A percentile compares a stretch with the other conserved stretches of the same genome.
Evolutionary conservation across 176 grass and related monocot genomes (phyloP).

Genomic region (Triticum urartu): DNA sequence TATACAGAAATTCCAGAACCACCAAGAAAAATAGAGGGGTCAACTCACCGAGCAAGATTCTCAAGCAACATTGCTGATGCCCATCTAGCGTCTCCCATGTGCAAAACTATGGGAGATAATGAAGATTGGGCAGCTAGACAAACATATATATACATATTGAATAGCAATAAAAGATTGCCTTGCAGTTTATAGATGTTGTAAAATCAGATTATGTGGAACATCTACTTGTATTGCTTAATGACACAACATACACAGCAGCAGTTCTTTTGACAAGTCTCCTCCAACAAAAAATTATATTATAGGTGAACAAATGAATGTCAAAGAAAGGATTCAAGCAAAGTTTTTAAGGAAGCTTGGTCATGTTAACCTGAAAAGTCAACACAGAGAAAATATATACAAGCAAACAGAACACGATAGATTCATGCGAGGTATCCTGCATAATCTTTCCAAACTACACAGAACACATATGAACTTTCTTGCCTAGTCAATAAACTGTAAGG

Average conservation of each 20-base stretch:
- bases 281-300: neutral
- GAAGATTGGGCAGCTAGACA: conserved; percentile 70
- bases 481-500: neutral
- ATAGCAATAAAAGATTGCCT: conserved; percentile 57
- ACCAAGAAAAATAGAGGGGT: conserved; percentile 62
- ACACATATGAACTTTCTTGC: neutral
- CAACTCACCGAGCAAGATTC: conserved; percentile 77
- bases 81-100: conserved; percentile 86
- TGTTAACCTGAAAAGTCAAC: conserved; percentile 41
- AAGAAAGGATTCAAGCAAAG: neutral
- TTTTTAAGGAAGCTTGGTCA: conserved; percentile 21
- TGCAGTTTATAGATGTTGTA: conserved; percentile 40
- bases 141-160: conserved; percentile 52
- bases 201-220: conserved; percentile 23
- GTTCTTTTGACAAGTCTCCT: neutral
- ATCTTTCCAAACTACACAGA: neutral
- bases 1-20: conserved; percentile 49
- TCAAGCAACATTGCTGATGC: conserved; percentile 69
- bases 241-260: conserved; percentile 1
- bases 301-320: neutral
- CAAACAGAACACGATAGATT: conserved; percentile 19
- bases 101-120: conserved; percentile 83
- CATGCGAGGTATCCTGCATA: neutral
- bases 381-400: conserved; percentile 18
- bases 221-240: conserved; percentile 31